These are phyloP conservation scores for Pseudocohnilembus persalinus DNA, from an alignment of 169 alveolate species.

Conservation along the genomic window DNA sequence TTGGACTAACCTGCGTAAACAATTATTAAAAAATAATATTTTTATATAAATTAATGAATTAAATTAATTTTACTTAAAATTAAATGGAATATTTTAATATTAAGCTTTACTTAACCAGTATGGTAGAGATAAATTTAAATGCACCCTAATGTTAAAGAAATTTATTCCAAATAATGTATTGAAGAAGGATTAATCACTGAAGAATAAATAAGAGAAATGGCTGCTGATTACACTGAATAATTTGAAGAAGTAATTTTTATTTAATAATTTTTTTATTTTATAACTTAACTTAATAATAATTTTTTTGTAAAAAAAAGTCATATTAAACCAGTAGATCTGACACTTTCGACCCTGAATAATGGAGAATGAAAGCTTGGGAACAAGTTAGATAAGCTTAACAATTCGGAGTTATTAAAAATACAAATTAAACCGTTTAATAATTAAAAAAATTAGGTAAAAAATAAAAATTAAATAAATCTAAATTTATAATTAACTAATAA, in stretches of 20 bases:
- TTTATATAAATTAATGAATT: background rate
- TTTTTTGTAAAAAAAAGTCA: background rate
- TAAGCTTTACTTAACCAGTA: slow-evolving; percentile 92
- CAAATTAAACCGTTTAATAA: slow-evolving; percentile 53
- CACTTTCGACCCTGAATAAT: slow-evolving; percentile 3
- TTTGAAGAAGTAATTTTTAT: slow-evolving; percentile 75
- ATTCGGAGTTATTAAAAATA: slow-evolving; percentile 42
- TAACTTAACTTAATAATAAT: background rate
- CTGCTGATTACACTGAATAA: slow-evolving; percentile 58
- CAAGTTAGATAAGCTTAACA: background rate
- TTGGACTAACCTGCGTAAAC: slow-evolving; percentile 90
- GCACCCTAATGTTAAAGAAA: slow-evolving; percentile 77
- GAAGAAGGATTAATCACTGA: slow-evolving; percentile 76
- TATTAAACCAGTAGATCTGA: slow-evolving; percentile 14
- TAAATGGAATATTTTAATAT: background rate
- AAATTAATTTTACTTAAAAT: background rate
- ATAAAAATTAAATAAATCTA: too few species aligned
- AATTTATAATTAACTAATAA: too few species aligned
- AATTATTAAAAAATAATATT: background rate
- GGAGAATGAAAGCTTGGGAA: slow-evolving; percentile 28
- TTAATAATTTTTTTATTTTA: slow-evolving; percentile 45
- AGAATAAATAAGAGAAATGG: slow-evolving; percentile 73
- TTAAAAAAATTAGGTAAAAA: slow-evolving; percentile 84
- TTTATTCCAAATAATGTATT: slow-evolving; percentile 79
- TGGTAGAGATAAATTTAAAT: slow-evolving; percentile 88